phyloP scores from a whole-genome alignment of 345 rosid genomes.

The Erucastrum elatum region DNA sequence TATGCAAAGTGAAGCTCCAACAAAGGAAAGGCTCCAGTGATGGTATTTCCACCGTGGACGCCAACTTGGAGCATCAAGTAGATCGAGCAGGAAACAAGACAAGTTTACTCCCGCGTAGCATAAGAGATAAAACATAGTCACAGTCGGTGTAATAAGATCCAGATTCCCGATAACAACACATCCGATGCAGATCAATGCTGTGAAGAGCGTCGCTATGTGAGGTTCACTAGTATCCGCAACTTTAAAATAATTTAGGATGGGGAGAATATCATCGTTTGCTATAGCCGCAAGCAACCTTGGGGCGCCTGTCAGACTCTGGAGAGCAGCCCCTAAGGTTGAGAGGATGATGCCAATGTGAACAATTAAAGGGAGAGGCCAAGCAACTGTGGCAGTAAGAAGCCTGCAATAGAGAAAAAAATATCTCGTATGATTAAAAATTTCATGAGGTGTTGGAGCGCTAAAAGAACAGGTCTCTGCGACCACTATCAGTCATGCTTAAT shows the following conservation, averaged over 20 bases:
- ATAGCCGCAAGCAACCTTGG: conserved; percentile 99
- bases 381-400: conserved; percentile 90
- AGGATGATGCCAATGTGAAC: conserved; percentile 89
- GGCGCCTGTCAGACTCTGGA: conserved; percentile 97
- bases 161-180: conserved; percentile 95
- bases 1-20: conserved; percentile 86
- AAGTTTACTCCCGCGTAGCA: conserved; percentile 97
- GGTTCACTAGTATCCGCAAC: conserved; percentile 91
- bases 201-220: conserved; percentile 84
- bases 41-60: conserved; percentile 99
- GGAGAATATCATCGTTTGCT: conserved; percentile 98
- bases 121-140: conserved; percentile 96
- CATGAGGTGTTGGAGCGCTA: conserved; percentile 3
- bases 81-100: conserved; percentile 99
- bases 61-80: conserved; percentile 99
- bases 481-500: conserved; percentile 11
- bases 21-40: conserved; percentile 96
- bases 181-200: conserved; percentile 80
- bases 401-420: conserved; percentile 46
- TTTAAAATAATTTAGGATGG: conserved; percentile 93
- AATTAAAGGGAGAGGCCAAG: conserved; percentile 92
- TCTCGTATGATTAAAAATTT: neutral
- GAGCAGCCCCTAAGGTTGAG: conserved; percentile 99
- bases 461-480: conserved; percentile 11
- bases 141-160: conserved; percentile 95